These are phyloP conservation scores for Trichophyton equinum DNA, from an alignment of 2,329 filamentous ascomycete species.

Conservation along the genomic window DNA sequence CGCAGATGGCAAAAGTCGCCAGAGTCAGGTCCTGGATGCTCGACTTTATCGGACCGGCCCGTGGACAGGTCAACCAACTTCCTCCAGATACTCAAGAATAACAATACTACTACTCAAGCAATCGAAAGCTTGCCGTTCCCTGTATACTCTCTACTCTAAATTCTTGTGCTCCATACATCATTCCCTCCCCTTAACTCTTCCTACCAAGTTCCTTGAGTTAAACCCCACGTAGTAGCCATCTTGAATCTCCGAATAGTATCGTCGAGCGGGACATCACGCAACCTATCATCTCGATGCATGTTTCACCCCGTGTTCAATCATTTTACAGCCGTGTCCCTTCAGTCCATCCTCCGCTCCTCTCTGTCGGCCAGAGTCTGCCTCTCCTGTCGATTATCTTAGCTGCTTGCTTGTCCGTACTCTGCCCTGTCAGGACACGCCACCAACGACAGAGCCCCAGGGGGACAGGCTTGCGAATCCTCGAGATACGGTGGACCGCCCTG, in stretches of 20 bases:
- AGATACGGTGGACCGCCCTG: background rate
- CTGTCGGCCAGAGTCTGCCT: background rate
- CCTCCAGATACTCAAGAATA: conserved; percentile 27
- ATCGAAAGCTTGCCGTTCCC: no score
- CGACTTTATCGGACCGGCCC: conserved; percentile 45
- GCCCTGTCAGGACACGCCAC: background rate
- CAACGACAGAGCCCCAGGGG: background rate
- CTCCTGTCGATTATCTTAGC: background rate
- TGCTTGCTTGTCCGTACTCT: no score
- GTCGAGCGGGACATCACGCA: background rate
- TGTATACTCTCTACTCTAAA: no score
- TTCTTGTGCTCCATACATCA: no score
- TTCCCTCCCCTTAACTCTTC: no score
- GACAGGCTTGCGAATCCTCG: background rate
- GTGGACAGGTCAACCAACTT: background rate
- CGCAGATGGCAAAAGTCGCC: conserved; percentile 50
- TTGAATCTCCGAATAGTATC: background rate
- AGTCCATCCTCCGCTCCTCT: background rate
- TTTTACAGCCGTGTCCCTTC: background rate
- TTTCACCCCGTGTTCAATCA: background rate
- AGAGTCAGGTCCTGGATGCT: conserved; percentile 64
- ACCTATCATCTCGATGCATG: background rate
- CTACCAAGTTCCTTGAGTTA: no score
- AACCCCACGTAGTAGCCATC: background rate
- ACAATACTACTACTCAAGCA: no score